Conservation (phyloP, 1,139 yeast species). For the Protomyces lactucae-debilis region DNA sequence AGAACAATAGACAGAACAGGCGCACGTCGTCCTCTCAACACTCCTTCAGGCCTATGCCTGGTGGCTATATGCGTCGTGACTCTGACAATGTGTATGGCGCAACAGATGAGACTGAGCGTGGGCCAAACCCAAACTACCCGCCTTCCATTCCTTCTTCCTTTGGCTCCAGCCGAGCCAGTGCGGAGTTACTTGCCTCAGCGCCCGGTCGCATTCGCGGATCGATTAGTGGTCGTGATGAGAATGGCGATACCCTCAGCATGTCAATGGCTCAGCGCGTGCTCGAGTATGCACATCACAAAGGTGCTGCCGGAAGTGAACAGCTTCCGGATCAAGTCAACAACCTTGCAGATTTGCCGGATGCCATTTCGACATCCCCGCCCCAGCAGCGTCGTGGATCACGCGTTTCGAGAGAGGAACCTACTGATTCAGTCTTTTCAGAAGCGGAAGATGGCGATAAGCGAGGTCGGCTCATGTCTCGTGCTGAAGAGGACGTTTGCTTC, state of each 20-base stretch:
- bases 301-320: background rate
- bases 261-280: slow-evolving; percentile 25
- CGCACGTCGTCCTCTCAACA: slow-evolving; percentile 22
- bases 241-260: slow-evolving; percentile 15
- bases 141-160: slow-evolving; percentile 24
- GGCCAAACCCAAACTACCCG: slow-evolving; percentile 13
- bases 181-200: background rate
- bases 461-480: slow-evolving; percentile 16
- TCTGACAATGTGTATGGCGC: slow-evolving; percentile 20
- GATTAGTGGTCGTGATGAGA: slow-evolving; percentile 20
- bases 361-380: slow-evolving; percentile 16
- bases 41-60: slow-evolving; percentile 5
- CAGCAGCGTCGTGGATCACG: background rate
- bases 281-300: slow-evolving; percentile 2
- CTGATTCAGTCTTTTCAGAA: slow-evolving; percentile 11
- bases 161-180: slow-evolving; percentile 16
- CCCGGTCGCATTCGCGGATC: slow-evolving; percentile 1
- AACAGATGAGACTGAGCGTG: background rate
- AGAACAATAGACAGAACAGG: background rate
- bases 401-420: background rate
- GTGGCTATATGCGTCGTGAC: background rate
- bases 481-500: slow-evolving; percentile 30
- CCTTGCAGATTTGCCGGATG: slow-evolving; percentile 16
- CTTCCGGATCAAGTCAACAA: background rate
- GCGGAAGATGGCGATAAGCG: slow-evolving; percentile 8